phyloP scores from a whole-genome alignment of 306 rosid species.

The Lagenaria siceraria region DNA sequence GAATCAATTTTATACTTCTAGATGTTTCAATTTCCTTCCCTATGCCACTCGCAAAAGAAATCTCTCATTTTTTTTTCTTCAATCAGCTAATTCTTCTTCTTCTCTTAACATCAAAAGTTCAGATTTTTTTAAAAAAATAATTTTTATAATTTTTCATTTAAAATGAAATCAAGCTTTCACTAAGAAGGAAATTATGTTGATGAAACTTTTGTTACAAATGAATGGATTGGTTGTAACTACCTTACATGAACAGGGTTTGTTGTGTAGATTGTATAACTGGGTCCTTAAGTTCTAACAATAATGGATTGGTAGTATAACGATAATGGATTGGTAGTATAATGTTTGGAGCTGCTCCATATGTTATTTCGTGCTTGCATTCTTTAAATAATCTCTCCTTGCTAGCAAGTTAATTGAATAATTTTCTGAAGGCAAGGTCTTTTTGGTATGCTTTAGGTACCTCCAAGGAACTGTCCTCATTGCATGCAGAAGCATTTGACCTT shows the following conservation, averaged over 20 bases:
- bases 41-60: background rate
- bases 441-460: slow-evolving; percentile 48
- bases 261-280: background rate
- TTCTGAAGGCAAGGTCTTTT: slow-evolving; percentile 16
- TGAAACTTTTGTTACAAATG: background rate
- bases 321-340: background rate
- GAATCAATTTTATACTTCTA: background rate
- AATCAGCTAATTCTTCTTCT: background rate
- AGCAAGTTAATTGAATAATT: background rate
- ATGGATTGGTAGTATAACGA: background rate
- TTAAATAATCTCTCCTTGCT: background rate
- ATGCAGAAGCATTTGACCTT: slow-evolving; percentile 38
- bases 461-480: slow-evolving; percentile 44
- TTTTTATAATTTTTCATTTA: background rate
- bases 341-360: background rate
- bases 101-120: no score
- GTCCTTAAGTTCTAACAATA: background rate
- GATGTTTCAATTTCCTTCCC: background rate
- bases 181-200: background rate
- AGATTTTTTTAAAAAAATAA: no score
- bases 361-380: background rate
- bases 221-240: background rate
- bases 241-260: background rate
- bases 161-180: background rate
- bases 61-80: background rate